Evolutionary conservation across 257 asterid genomes (phyloP).

Genomic region (Paraleonurus japonicus): DNA sequence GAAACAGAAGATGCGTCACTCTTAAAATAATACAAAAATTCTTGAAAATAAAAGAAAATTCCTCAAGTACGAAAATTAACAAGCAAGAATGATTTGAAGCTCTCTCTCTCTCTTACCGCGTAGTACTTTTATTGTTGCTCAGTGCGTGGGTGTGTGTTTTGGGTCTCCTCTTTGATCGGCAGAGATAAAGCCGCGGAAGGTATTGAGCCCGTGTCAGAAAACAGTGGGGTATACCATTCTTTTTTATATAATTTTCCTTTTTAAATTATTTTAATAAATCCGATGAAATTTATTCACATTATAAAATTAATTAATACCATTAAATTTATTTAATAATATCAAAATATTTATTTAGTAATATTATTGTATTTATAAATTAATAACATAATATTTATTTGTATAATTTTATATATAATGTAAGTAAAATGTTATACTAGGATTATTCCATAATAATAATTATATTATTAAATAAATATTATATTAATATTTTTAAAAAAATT

Average conservation of each 20-base stretch:
- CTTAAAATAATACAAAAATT: background rate
- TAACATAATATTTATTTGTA: no score
- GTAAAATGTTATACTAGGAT: no score
- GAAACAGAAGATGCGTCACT: background rate
- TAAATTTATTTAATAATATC: no score
- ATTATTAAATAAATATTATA: no score
- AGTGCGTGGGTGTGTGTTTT: conserved; percentile 6
- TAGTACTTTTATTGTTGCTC: background rate
- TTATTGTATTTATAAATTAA: no score
- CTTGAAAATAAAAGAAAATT: background rate
- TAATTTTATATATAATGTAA: no score
- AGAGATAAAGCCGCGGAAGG: conserved; percentile 56
- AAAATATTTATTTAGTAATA: no score
- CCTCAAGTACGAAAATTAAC: background rate
- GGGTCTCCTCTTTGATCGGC: conserved; percentile 42
- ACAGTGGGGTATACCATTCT: conserved; percentile 28
- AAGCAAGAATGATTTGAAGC: conserved; percentile 16
- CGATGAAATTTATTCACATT: no score
- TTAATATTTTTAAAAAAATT: no score
- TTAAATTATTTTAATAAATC: conserved; percentile 28
- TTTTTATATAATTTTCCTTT: conserved; percentile 13
- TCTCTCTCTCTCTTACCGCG: conserved; percentile 28
- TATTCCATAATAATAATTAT: no score
- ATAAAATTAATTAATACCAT: no score
- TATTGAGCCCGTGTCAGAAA: conserved; percentile 56